Base-by-base conservation (phyloP, 2,329 filamentous ascomycete genomes). In the Albifimbria verrucaria region DNA sequence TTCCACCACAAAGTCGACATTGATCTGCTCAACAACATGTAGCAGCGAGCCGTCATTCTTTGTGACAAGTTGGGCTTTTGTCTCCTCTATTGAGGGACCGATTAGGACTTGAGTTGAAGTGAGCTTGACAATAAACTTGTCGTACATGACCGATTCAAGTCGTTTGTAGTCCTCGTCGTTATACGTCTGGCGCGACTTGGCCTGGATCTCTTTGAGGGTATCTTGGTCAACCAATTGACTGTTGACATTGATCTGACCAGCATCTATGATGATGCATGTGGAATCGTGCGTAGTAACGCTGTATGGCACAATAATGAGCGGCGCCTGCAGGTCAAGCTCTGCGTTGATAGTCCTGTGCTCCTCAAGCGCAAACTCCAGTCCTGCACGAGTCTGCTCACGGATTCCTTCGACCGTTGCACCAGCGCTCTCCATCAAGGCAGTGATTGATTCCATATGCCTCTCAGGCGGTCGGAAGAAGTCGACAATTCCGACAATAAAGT, bases 321-420 rank as follows among this genome's bases (percentile, higher is more conserved):
- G 94, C 1, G 94, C 94, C 67, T 97, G 92, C 12, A 99, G 83
- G 69, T 99, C 94, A 43, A 99, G 79, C 62, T 97, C 91, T 15
- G 93, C 93, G 63, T 99, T 96, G 67, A 99, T 88, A 2, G 94
- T 97, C 77, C 96, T 97, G 78, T 99, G 94, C 67, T 99, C 95
- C 64, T 97, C 89, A 3, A 99, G 77, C 0, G 94, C 95, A 71
- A 97, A 99, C 70, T 99, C 92, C 28, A 99, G 82, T 23, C 94
- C 93, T 48, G 94, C 93, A 67, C 95, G 84, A 4, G 95, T 99
- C 73, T 99, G 95, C 68, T 97, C 92, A 28, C 95, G 84, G 54
- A 99, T 79, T 7, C 92, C 93, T 71, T 99, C 93, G 0, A 99
- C 93, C 0, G 94, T 99, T 2, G 93, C 93, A 22, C 94, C 92